Evolutionary conservation across 768 basidiomycete species (phyloP), one percentile per base, ranked within the genome.

Genomic region (Tulasnella calospora): DNA sequence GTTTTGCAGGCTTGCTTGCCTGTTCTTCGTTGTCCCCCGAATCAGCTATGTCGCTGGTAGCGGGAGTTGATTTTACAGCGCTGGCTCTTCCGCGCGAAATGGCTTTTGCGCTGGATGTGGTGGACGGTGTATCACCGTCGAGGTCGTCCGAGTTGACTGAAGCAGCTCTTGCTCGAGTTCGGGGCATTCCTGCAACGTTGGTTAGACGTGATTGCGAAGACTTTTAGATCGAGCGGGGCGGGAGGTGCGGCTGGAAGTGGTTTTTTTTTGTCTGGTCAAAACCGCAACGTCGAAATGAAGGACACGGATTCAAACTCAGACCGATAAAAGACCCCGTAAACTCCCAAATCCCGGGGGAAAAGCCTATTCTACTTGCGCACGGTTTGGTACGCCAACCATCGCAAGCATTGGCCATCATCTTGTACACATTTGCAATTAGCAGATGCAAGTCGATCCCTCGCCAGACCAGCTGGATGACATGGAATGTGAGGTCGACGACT

Each of bases 121-220:
- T 46, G 71, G 77, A 69, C 3, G 40, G 40, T n/a, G 46, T 38
- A 15, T 76, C 77, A 13, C 33, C 71, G 69, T 78, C 77, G 36
- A 78, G 55, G 77, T 78, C 77, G 69, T 73, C 71, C 3, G 77
- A 78, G 27, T 40, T 40, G 35, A 73, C 21, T 40, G 77, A 78
- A 2, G 69, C 69, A 23, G 69, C 70, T 78, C 46, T 78, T 38
- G 77, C 35, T 27, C 73, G 73, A 44, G 73, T 74, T 47, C 73
- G 38, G 30, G 73, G 73, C 73, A 74, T 74, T 15, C 0, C 10
- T 33, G 70, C 3, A 21, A 9, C 19, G 2, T 9, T 35, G 19
- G 0, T 7, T 13, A 15, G 38, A 73, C n/a, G 36, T 47, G n/a
- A 73, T 35, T 71, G 36, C 36, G 71, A 8, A 38, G 38, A 41